A percentile compares a stretch with the other conserved stretches of the same genome.
These are phyloP conservation scores for Camellia sinensis DNA, from an alignment of 148 eudicot species.

Conservation along the genomic window DNA sequence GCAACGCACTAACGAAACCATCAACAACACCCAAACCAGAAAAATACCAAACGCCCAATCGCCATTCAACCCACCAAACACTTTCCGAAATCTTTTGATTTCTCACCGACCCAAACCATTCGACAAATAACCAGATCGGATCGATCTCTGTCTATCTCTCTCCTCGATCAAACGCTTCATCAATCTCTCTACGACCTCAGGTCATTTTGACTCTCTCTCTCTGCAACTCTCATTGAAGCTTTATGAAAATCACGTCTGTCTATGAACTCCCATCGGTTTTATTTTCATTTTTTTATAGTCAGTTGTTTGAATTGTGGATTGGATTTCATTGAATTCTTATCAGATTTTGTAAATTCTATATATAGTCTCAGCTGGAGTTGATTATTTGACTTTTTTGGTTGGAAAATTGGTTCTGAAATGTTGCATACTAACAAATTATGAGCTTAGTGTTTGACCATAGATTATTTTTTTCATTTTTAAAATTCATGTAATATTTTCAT, in stretches of 20 bases:
- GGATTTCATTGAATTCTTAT: not conserved
- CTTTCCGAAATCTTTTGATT: not conserved
- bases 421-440: not conserved
- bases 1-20: not conserved
- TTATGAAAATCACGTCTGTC: not conserved
- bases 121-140: constrained; percentile 14
- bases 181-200: constrained; percentile 6
- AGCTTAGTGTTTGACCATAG: not conserved
- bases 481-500: not conserved
- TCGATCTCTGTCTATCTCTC: constrained; percentile 1
- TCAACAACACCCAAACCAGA: not conserved
- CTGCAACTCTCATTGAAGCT: not conserved
- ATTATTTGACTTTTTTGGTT: not conserved
- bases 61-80: not conserved
- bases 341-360: not conserved
- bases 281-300: not conserved
- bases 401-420: not conserved
- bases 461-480: not conserved
- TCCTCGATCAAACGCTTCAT: not conserved
- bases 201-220: constrained; percentile 4
- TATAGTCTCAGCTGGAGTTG: not conserved
- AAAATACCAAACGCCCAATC: too few species aligned
- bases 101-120: not conserved
- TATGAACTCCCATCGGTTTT: not conserved
- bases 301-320: not conserved